These are phyloP conservation scores for Colletotrichum tanaceti DNA, from an alignment of 2,329 filamentous ascomycete species.

Conservation along the genomic window DNA sequence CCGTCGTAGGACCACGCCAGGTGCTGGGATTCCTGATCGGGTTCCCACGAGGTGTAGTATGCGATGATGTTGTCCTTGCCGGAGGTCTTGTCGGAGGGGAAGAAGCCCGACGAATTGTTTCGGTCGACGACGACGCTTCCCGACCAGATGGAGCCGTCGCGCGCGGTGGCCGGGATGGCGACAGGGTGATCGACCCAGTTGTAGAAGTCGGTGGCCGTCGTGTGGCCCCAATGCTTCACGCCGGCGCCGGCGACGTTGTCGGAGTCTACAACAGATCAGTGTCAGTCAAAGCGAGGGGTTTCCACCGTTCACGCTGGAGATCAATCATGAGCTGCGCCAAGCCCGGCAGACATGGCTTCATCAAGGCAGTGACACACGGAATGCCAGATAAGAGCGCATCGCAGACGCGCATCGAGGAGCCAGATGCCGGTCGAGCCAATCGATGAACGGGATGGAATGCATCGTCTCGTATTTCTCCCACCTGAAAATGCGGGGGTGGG, in stretches of 20 bases:
- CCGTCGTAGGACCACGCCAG: constrained; percentile 72
- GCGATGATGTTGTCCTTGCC: constrained; percentile 65
- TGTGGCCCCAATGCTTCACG: constrained; percentile 72
- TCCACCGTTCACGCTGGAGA: background rate
- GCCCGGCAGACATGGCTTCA: background rate
- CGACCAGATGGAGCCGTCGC: constrained; percentile 60
- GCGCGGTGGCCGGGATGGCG: constrained; percentile 63
- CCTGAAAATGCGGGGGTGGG: constrained; percentile 34
- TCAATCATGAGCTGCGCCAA: background rate
- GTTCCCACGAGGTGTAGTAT: constrained; percentile 51
- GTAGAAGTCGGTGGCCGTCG: constrained; percentile 70
- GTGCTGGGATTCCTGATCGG: constrained; percentile 64
- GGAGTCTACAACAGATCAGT: constrained; percentile 5
- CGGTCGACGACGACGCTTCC: constrained; percentile 69
- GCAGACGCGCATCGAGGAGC: background rate
- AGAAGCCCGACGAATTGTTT: constrained; percentile 75
- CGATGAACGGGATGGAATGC: background rate
- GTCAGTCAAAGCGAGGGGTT: background rate
- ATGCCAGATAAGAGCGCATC: constrained; percentile 5
- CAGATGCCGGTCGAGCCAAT: background rate
- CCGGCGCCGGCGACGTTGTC: constrained; percentile 63
- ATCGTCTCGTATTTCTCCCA: background rate
- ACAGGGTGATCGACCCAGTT: constrained; percentile 74
- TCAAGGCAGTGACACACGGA: background rate
- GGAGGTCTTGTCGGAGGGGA: constrained; percentile 65